A percentile compares a stretch with the other conserved stretches of the same genome.
Conservation (phyloP, 176 grass and related monocot genomes). For the maize (Zea mays) region DNA sequence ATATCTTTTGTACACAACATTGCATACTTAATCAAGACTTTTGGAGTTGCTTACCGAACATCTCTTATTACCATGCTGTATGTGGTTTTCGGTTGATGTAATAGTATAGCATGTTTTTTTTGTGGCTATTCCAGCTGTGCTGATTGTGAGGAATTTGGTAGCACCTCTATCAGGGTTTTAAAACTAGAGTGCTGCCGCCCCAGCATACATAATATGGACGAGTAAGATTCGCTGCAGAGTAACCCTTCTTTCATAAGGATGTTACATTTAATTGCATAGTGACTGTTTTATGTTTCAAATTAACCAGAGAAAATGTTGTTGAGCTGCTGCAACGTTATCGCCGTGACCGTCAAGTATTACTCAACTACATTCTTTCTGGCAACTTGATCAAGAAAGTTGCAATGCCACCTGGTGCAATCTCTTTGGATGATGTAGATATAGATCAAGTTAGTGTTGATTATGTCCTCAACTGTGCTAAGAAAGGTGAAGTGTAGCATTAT, state of each 20-base stretch:
- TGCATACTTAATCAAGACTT: neutral
- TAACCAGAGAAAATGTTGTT: slow-evolving; percentile 69
- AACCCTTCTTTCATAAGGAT: neutral
- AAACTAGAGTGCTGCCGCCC: slow-evolving; percentile 13
- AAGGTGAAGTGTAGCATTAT: slow-evolving; percentile 54
- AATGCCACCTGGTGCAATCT: slow-evolving; percentile 88
- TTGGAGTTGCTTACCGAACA: neutral
- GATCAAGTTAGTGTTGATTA: slow-evolving; percentile 98
- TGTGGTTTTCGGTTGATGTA: neutral
- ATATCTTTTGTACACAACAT: neutral
- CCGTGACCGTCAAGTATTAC: slow-evolving; percentile 81
- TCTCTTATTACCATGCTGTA: neutral
- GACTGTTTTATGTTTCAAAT: slow-evolving; percentile 7
- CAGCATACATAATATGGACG: slow-evolving; percentile 40
- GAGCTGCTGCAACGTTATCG: slow-evolving; percentile 86
- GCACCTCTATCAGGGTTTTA: neutral
- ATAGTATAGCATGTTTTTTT: neutral
- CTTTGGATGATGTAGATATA: slow-evolving; percentile 91
- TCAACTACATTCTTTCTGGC: slow-evolving; percentile 91
- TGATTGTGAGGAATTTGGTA: neutral
- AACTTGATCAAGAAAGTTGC: slow-evolving; percentile 99
- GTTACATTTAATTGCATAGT: slow-evolving; percentile 14
- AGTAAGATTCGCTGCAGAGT: slow-evolving; percentile 42
- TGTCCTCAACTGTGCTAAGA: slow-evolving; percentile 85
- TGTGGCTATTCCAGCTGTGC: slow-evolving; percentile 21